phyloP scores from a whole-genome alignment of 768 basidiomycete genomes.

The Leccinum ochraceum region DNA sequence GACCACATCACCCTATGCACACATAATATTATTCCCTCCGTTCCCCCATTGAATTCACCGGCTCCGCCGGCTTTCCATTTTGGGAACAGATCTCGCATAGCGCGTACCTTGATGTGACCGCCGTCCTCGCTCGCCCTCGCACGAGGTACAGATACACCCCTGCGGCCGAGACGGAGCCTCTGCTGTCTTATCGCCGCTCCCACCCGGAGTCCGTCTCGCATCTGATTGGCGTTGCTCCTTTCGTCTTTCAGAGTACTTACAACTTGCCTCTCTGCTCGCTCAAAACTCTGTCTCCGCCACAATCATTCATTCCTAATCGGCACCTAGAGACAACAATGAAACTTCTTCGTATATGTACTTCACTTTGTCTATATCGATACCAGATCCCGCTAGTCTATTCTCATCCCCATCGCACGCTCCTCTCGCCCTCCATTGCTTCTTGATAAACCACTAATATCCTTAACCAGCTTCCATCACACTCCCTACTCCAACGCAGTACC shows the following conservation, averaged over 20 bases:
- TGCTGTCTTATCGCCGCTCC: constrained; percentile 22
- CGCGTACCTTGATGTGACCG: not conserved
- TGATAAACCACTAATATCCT: not conserved
- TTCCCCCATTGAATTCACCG: not conserved
- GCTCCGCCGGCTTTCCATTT: not conserved
- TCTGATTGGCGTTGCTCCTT: constrained; percentile 24
- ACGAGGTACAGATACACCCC: not conserved
- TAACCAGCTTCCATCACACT: not conserved
- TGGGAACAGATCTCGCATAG: not conserved
- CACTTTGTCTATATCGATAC: not conserved
- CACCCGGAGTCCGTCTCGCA: not conserved
- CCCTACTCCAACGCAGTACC: not conserved
- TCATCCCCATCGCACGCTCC: not conserved
- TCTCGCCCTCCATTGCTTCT: not conserved
- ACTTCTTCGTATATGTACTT: constrained; percentile 6
- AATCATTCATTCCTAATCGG: not conserved
- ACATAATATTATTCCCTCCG: not conserved
- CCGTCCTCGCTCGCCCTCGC: not conserved
- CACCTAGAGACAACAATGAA: not conserved
- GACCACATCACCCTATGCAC: not conserved
- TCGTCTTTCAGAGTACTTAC: constrained; percentile 5
- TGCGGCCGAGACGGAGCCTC: not conserved
- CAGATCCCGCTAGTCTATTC: constrained; percentile 1
- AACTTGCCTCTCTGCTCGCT: not conserved
- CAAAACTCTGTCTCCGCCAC: not conserved